These are phyloP conservation scores for Talaromyces islandicus DNA, from an alignment of 2,329 filamentous ascomycete genomes.

Conservation along the genomic window DNA sequence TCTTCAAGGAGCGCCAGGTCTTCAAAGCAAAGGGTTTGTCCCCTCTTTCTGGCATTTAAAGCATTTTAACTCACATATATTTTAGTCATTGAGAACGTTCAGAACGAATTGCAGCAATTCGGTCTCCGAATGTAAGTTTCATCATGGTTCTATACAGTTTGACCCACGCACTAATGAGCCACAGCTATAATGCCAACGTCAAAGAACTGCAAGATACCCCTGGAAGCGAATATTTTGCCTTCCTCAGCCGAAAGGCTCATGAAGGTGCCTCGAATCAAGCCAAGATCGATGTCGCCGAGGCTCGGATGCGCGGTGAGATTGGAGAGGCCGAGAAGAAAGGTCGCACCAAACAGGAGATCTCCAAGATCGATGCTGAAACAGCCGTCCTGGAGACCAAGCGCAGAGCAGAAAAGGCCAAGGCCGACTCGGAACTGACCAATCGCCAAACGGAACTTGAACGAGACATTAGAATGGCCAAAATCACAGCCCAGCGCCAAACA, in stretches of 20 bases:
- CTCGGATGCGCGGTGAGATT: slow-evolving; percentile 55
- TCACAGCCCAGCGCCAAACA: slow-evolving; percentile 65
- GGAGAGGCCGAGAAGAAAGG: slow-evolving; percentile 69
- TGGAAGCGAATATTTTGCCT: slow-evolving; percentile 76
- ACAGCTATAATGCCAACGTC: slow-evolving; percentile 65
- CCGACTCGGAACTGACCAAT: slow-evolving; percentile 69
- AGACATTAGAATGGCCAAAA: slow-evolving; percentile 69
- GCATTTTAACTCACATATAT: slow-evolving; percentile 16
- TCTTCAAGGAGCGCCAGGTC: slow-evolving; percentile 69
- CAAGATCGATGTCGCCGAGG: slow-evolving; percentile 55
- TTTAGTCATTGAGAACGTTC: slow-evolving; percentile 64
- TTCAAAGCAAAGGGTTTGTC: slow-evolving; percentile 63
- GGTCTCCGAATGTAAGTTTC: slow-evolving; percentile 61
- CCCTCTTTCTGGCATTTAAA: background rate
- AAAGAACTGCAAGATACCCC: slow-evolving; percentile 82
- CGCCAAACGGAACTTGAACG: slow-evolving; percentile 66
- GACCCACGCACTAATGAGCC: slow-evolving; percentile 30
- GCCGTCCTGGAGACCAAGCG: slow-evolving; percentile 79
- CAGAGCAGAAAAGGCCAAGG: slow-evolving; percentile 72
- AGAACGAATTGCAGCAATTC: slow-evolving; percentile 73
- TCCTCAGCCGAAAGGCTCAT: slow-evolving; percentile 74
- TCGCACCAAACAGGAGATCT: slow-evolving; percentile 76
- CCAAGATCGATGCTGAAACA: slow-evolving; percentile 81
- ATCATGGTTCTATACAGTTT: background rate
- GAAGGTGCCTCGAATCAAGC: slow-evolving; percentile 81